Evolutionary conservation across 768 basidiomycete genomes (phyloP).

Genomic region (Amanita brunnescens): DNA sequence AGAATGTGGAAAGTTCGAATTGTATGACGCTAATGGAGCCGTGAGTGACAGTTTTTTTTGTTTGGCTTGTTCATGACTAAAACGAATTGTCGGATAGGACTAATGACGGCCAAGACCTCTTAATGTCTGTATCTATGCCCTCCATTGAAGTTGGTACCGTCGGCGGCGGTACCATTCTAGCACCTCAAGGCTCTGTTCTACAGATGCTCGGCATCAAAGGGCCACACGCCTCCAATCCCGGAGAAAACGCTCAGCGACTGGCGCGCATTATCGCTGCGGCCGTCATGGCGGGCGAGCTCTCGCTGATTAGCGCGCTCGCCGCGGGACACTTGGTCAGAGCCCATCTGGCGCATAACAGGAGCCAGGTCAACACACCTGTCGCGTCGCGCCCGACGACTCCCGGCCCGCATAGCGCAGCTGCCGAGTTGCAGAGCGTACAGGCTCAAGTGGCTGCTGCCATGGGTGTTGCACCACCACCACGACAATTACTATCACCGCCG

Average conservation of each 20-base stretch:
- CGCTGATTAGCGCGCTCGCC: conserved; percentile 84
- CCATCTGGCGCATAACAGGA: conserved; percentile 88
- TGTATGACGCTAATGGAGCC: conserved; percentile 99
- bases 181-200: conserved; percentile 82
- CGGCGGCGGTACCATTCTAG: conserved; percentile 91
- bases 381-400: conserved; percentile 55
- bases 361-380: conserved; percentile 70
- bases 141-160: conserved; percentile 98
- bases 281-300: conserved; percentile 97
- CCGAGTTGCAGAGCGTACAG: conserved; percentile 1
- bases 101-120: conserved; percentile 83
- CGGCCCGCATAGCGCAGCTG: conserved; percentile 19
- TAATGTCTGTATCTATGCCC: conserved; percentile 96
- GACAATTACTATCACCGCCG: neutral
- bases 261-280: conserved; percentile 85
- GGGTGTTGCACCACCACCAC: neutral
- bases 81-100: conserved; percentile 39
- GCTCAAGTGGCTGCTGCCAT: neutral
- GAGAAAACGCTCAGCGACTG: conserved; percentile 81
- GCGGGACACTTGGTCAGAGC: conserved; percentile 93
- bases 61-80: neutral
- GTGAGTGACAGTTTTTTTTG: conserved; percentile 41
- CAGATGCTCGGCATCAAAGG: conserved; percentile 92
- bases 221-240: conserved; percentile 79
- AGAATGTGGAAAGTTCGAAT: conserved; percentile 97